phyloP scores from a whole-genome alignment of 768 basidiomycete genomes.

The Suillus subluteus region DNA sequence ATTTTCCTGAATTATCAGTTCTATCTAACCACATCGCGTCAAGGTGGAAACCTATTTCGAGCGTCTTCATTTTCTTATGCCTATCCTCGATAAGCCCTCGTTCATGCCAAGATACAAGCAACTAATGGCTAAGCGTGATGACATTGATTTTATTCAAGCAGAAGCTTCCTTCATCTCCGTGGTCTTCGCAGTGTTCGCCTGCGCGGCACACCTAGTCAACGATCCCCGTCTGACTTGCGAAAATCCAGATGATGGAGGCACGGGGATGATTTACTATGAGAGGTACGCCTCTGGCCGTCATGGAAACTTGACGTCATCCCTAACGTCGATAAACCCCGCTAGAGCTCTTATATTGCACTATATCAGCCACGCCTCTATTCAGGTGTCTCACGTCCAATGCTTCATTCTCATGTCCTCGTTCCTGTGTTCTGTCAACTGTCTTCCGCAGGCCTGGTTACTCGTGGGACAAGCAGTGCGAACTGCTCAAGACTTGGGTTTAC shows the following conservation, averaged over 20 bases:
- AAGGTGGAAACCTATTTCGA: conserved; percentile 89
- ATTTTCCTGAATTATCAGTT: conserved; percentile 18
- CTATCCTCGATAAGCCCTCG: conserved; percentile 82
- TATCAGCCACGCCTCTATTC: conserved; percentile 86
- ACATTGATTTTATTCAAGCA: conserved; percentile 53
- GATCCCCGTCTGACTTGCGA: conserved; percentile 69
- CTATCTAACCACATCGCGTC: conserved; percentile 26
- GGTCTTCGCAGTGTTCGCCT: conserved; percentile 90
- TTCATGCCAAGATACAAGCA: conserved; percentile 74
- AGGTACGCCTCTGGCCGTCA: conserved; percentile 50
- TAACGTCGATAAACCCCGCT: conserved; percentile 13
- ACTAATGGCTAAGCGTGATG: conserved; percentile 72
- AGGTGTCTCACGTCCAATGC: conserved; percentile 87
- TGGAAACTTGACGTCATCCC: conserved; percentile 6
- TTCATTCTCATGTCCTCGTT: conserved; percentile 89
- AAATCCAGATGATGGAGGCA: conserved; percentile 74
- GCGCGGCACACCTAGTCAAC: conserved; percentile 77
- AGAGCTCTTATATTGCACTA: conserved; percentile 91
- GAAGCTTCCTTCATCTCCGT: conserved; percentile 81
- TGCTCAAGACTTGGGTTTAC: conserved; percentile 90
- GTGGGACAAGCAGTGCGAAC: conserved; percentile 89
- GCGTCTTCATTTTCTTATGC: conserved; percentile 86
- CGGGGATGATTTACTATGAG: conserved; percentile 91
- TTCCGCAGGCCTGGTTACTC: conserved; percentile 93
- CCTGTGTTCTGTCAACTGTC: conserved; percentile 89